Evolutionary conservation across 129 eudicot genomes (phyloP).

Genomic region (Centrapalus pauciflorus): DNA sequence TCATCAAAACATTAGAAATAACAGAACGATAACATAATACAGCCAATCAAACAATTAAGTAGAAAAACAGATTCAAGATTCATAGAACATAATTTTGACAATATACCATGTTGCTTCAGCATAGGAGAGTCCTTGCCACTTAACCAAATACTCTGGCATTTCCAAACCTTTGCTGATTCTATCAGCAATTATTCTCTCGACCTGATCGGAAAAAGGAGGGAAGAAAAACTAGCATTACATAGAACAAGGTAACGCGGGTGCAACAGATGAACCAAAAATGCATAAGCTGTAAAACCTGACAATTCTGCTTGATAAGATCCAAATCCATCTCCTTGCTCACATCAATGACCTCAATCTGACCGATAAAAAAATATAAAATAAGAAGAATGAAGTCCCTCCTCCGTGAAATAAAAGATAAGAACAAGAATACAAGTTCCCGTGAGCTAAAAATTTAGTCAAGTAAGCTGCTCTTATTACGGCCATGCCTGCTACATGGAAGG

Average conservation of each 20-base stretch:
- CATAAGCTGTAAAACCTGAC: slow-evolving; percentile 55
- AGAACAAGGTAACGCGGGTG: not conserved
- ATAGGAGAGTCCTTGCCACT: slow-evolving; percentile 97
- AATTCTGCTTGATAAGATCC: slow-evolving; percentile 89
- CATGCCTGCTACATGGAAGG: too few relatives aligned
- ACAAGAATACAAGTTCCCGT: not conserved
- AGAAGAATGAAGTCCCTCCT: not conserved
- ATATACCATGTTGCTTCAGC: slow-evolving; percentile 98
- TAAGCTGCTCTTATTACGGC: too few relatives aligned
- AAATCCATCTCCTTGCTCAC: slow-evolving; percentile 99
- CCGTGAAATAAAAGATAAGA: not conserved
- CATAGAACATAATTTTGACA: not conserved
- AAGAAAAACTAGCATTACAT: not conserved
- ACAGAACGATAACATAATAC: not conserved
- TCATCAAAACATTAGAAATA: not conserved
- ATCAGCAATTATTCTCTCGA: slow-evolving; percentile 93
- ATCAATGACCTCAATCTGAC: slow-evolving; percentile 91
- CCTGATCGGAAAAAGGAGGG: slow-evolving; percentile 39
- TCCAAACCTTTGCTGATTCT: slow-evolving; percentile 60
- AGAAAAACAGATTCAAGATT: not conserved
- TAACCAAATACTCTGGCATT: slow-evolving; percentile 86
- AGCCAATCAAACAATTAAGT: not conserved
- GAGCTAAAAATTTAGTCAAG: not conserved
- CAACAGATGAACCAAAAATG: slow-evolving; percentile 3
- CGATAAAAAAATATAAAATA: not conserved